Evolutionary conservation across 352 stramenopile species (phyloP).

Genomic region (Pythium inflatum): DNA sequence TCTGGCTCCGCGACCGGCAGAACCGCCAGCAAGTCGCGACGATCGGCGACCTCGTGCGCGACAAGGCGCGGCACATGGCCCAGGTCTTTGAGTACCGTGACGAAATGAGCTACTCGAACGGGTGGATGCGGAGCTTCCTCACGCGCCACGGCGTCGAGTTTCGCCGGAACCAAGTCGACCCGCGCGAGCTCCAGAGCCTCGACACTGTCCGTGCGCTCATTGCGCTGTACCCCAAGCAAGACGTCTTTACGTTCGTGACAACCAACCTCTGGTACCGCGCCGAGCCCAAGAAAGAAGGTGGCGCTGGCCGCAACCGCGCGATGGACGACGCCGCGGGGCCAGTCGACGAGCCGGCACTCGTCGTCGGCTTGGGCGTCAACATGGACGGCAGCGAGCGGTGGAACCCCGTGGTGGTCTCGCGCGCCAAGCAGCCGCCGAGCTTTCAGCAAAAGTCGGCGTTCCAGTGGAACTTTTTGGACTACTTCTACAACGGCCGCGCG

Average conservation of each 20-base stretch:
- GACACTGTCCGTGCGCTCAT: constrained; percentile 3
- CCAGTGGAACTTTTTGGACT: constrained; percentile 47
- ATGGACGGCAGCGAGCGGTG: constrained; percentile 76
- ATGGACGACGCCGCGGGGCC: not conserved
- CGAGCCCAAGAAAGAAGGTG: constrained; percentile 25
- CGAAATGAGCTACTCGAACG: constrained; percentile 86
- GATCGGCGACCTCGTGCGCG: constrained; percentile 85
- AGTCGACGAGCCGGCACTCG: constrained; percentile 68
- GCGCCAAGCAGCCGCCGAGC: constrained; percentile 18
- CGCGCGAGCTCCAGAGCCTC: constrained; percentile 8
- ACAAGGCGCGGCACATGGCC: constrained; percentile 76
- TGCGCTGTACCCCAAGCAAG: constrained; percentile 20
- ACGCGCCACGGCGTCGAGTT: constrained; percentile 83
- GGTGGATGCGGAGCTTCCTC: constrained; percentile 87
- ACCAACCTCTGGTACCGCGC: constrained; percentile 28
- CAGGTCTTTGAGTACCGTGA: constrained; percentile 85
- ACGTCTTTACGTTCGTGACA: constrained; percentile 31
- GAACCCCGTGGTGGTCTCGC: constrained; percentile 45
- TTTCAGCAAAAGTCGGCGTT: constrained; percentile 33
- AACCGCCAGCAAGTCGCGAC: constrained; percentile 88
- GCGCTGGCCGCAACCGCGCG: not conserved
- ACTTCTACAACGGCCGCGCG: constrained; percentile 81
- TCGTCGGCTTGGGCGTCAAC: constrained; percentile 75
- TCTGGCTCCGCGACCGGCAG: constrained; percentile 90
- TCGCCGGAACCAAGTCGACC: constrained; percentile 39